Evolutionary conservation across 2,329 filamentous ascomycete genomes (phyloP), one percentile per base, ranked within the genome.

Genomic region (Tricladium varicosporioides): DNA sequence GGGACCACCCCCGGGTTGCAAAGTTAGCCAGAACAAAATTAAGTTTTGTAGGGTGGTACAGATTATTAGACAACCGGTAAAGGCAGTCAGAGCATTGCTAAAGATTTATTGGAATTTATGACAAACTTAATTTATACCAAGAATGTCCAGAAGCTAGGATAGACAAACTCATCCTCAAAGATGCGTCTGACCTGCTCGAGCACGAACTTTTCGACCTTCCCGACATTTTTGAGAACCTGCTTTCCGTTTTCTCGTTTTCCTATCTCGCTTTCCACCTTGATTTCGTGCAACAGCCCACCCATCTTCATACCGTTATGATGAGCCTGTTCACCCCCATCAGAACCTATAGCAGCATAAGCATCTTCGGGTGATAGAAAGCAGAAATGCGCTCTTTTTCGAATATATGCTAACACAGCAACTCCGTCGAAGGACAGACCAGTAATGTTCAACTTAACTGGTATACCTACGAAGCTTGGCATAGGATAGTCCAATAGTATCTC

Each of bases 111-210:
- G 16, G 36, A 40, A n/a, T 40, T 13, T 40, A 19, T 22, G 8
- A 18, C 33, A 2, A 36, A 19, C 16, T 65, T 46, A 96, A 40
- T 18, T 11, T 42, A 56, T 46, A 97, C 87, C 67, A 99, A 76
- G 73, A 97, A 97, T 0, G 93, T 97, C 92, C 93, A 97, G 74
- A 95, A 97, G 73, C 92, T 97, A 46, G 94, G 94, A 75, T 96
- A 97, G 60, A 97, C 92, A 75, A 97, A 94, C 73, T 99, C 94
- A 71, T 97, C 94, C 74, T 99, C 94, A 69, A 99, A 97, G 66
- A 99, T 97, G 69, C 92, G 84, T 70, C 93, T 86, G 60, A 99
- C 94, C 74, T 97, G 93, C 72, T 97, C 93, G 58, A 99, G 80
- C 56, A 99, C 91, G 72, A 99, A 99, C 67, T 91, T 89, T 77